Evolutionary conservation across 2,329 filamentous ascomycete species (phyloP).

Genomic region (Fusarium humuli): DNA sequence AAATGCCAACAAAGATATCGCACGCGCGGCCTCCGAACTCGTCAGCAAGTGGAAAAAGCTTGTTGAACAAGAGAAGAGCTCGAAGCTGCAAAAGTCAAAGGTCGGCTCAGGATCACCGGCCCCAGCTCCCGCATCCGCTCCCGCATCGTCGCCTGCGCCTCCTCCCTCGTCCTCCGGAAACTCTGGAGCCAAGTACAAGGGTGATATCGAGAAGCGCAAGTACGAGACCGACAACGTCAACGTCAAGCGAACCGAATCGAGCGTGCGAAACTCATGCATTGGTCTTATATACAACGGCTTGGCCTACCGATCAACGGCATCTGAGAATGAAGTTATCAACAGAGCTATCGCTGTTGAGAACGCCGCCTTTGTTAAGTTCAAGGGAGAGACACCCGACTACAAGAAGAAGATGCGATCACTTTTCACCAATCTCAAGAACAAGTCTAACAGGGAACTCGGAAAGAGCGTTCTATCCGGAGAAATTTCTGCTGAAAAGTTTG

Average conservation of each 20-base stretch:
- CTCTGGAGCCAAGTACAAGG: constrained; percentile 64
- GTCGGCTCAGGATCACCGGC: constrained; percentile 54
- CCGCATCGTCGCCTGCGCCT: constrained; percentile 62
- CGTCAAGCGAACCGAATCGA: constrained; percentile 78
- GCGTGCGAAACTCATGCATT: constrained; percentile 84
- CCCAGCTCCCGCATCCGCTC: constrained; percentile 65
- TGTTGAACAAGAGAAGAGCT: constrained; percentile 73
- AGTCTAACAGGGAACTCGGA: constrained; percentile 83
- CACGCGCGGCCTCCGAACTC: constrained; percentile 80
- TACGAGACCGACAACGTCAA: constrained; percentile 86
- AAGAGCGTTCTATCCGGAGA: constrained; percentile 79
- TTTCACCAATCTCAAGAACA: constrained; percentile 95
- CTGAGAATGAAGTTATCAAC: constrained; percentile 76
- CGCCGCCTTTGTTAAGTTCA: constrained; percentile 77
- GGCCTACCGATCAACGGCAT: constrained; percentile 75
- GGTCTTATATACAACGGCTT: constrained; percentile 95
- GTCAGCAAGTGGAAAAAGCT: constrained; percentile 89
- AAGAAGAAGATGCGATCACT: constrained; percentile 90
- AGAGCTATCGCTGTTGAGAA: constrained; percentile 85
- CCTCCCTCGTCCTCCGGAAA: constrained; percentile 55
- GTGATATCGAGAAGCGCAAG: constrained; percentile 81
- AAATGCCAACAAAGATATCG: constrained; percentile 85
- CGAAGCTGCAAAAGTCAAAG: constrained; percentile 58
- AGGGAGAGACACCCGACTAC: constrained; percentile 80
- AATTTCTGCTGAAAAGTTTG: constrained; percentile 78